These are phyloP conservation scores for Dentipellis sp. DNA, from an alignment of 768 basidiomycete genomes.

Conservation along the genomic window DNA sequence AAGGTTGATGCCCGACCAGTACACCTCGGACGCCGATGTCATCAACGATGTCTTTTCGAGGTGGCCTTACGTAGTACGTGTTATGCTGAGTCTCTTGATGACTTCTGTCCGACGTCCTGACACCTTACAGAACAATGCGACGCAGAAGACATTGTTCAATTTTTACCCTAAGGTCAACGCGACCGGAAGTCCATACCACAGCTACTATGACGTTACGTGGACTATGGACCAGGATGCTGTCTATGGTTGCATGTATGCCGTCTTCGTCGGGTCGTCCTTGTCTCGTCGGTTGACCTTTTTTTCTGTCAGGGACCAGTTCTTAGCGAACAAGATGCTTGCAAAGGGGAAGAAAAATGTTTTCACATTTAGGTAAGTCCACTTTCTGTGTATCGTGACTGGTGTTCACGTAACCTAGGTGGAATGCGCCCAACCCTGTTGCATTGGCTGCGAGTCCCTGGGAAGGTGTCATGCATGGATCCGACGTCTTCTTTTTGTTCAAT, in stretches of 20 bases:
- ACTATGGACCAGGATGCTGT: slow-evolving; percentile 33
- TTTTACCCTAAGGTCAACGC: slow-evolving; percentile 29
- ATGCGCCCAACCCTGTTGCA: slow-evolving; percentile 32
- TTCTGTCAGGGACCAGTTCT: background rate
- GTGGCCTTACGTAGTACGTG: slow-evolving; percentile 28
- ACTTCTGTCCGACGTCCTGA: background rate
- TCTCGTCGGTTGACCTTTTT: background rate
- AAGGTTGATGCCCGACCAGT: slow-evolving; percentile 26
- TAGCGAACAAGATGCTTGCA: background rate
- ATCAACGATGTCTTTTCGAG: slow-evolving; percentile 18
- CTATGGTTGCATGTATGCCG: slow-evolving; percentile 32
- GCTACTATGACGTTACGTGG: slow-evolving; percentile 31
- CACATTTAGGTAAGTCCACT: background rate
- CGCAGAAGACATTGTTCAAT: slow-evolving; percentile 25
- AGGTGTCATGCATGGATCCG: slow-evolving; percentile 35
- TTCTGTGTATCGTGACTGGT: no score
- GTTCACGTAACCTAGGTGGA: slow-evolving; percentile 23
- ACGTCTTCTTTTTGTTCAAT: slow-evolving; percentile 34
- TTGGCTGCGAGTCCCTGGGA: slow-evolving; percentile 26
- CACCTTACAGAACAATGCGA: slow-evolving; percentile 25
- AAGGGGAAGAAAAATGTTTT: background rate
- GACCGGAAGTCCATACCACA: slow-evolving; percentile 27
- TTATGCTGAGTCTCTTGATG: background rate
- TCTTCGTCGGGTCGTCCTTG: slow-evolving; percentile 4
- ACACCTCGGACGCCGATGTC: slow-evolving; percentile 32